Base-by-base conservation (phyloP, 768 basidiomycete species). In the Pisolithus albus region DNA sequence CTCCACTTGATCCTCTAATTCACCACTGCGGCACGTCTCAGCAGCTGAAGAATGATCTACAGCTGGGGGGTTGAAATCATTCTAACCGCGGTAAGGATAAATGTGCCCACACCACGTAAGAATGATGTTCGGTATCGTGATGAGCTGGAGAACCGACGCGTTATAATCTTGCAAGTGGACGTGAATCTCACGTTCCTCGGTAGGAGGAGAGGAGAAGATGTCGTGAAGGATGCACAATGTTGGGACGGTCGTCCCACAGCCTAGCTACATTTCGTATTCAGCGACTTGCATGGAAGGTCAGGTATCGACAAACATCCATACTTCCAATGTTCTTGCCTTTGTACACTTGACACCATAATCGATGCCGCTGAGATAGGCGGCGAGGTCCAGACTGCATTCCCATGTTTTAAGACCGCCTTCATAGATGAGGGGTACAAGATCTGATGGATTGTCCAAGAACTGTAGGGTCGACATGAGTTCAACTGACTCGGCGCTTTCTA, bases 401-500 rank as follows among this genome's bases (percentile, higher is more conserved):
- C 95, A 99, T 2, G 93, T 97, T 69, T 98, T 97, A 47, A 98
- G 66, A 5, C 95, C 95, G 19, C 95, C 95, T 70, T 99, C 95
- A 58, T 99, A 98, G 0, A 92, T 76, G 1, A 92, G 85, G 2
- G 92, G 88, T 4, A 97, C 81, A 13, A 99, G 79, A 67, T 98
- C 95, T 0, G 92, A 91, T 0, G 87, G 87, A 1, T 84, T 81
- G 56, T 92, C 86, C 16, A 95, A 72, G 52, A 86, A 90, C 11
- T 76, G 73, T 0, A 86, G 70, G 0, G 77, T 76, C 0, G 70
- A 66, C 42, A 63, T 53, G 19, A 44, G 26, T 38, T 34, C 42
- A 21, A 45, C 54, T 21, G 62, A 62, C 2, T 56, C 59, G 4
- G 62, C 61, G 16, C 56, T 59, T 2, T 59, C 58, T 43, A 70